Evolutionary conservation across 2,329 filamentous ascomycete genomes (phyloP), one percentile per base, ranked within the genome.

Genomic region (Colletotrichum caudatum): DNA sequence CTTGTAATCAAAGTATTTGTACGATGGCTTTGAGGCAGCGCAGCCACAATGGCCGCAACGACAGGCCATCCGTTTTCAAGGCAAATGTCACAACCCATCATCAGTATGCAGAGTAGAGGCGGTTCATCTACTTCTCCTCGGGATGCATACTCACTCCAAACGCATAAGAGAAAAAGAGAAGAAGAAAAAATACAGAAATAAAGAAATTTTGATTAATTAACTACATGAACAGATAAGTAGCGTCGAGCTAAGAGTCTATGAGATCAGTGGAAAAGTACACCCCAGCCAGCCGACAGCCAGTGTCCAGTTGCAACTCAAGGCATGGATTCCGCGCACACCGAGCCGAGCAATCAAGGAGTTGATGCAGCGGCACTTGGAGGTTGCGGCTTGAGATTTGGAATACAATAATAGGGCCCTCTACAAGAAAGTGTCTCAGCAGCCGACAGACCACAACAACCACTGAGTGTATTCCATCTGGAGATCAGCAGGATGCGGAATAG

Each of bases 41-140:
- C 51, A 29, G 7, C 41, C 44, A 61, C 29, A 48, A 29, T 14
- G 41, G 58, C 20, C 29, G 6, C 7, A 60, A 12, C 26, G 26
- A 33, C 26, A 39, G n/a, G 18, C 50, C 12, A 33, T 61, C 44
- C 4, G 41, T 18, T 23, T 23, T 18, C 1, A 35, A 37, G 26
- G 29, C 3, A 4, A 33, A 35, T 20, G 35, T 50, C 11, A n/a
- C 29, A 48, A 18, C 64, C 57, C 8, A 66, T 4, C 44, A 62
- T 41, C 35, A 46, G 37, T 18, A 66, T 23, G 56, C 64, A 61
- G 26, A 66, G 39, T 16, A 46, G 23, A 3, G 54, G 20, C 7
- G 16, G 18, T 37, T 14, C 16, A 3, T 16, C 35, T 23, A 33
- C 35, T 16, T 41, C 39, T 5, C 8, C 39, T 41, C 16, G 3